A percentile compares a stretch with the other conserved stretches of the same genome.
Conservation (phyloP, 306 rosid species). For the Lathyrus oleraceus region DNA sequence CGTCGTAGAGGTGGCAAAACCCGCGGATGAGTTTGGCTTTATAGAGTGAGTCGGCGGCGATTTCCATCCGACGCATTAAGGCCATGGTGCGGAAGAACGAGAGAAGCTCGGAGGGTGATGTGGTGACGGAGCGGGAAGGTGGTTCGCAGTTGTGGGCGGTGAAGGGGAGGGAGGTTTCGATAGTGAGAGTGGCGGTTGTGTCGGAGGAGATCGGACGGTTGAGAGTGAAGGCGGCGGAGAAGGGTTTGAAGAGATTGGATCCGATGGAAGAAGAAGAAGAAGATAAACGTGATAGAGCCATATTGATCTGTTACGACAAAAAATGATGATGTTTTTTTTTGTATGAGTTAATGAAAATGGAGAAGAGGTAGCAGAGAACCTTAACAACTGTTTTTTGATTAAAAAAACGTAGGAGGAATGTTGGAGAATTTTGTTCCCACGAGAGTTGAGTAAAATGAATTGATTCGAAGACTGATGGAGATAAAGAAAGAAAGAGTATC, state of each 20-base stretch:
- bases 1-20: constrained; percentile 92
- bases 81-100: constrained; percentile 77
- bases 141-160: constrained; percentile 65
- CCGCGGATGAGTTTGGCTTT: constrained; percentile 94
- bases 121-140: constrained; percentile 77
- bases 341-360: neutral
- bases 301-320: constrained; percentile 34
- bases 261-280: constrained; percentile 44
- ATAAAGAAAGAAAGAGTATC: neutral
- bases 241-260: constrained; percentile 52
- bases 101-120: constrained; percentile 62
- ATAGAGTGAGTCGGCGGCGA: constrained; percentile 93
- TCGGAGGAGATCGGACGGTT: constrained; percentile 58
- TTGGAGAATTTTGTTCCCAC: neutral
- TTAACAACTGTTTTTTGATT: too few relatives aligned
- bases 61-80: constrained; percentile 89
- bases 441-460: neutral
- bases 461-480: neutral
- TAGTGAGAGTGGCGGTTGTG: constrained; percentile 43
- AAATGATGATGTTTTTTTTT: neutral
- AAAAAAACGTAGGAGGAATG: too few relatives aligned
- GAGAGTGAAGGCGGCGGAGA: constrained; percentile 45
- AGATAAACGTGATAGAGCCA: constrained; percentile 64
- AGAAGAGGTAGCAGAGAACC: neutral
- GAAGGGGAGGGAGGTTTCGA: constrained; percentile 82